Percentiles rank a stretch among this genome's conserved stretches.
These are phyloP conservation scores for Phytophthora niederhauseri DNA, from an alignment of 352 stramenopile species.

Conservation along the genomic window DNA sequence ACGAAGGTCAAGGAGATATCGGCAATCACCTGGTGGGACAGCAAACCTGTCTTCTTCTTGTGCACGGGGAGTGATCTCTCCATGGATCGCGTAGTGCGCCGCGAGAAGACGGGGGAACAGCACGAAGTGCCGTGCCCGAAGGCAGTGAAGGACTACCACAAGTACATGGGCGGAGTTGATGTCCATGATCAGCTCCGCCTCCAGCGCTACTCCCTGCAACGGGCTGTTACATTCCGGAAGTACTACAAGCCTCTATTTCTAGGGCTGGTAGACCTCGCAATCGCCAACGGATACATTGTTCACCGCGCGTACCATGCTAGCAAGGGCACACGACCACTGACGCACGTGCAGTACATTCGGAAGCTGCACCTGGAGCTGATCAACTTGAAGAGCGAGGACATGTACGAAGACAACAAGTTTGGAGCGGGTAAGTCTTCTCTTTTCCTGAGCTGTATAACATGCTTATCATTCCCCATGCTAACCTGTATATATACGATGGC, in stretches of 20 bases:
- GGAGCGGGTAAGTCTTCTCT: background rate
- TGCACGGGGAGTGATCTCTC: constrained; percentile 4
- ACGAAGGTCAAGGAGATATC: background rate
- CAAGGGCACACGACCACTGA: constrained; percentile 1
- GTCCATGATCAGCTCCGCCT: constrained; percentile 5
- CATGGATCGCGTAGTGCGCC: background rate
- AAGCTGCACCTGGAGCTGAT: constrained; percentile 7
- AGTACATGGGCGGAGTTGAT: background rate
- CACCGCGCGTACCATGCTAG: background rate
- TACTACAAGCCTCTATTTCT: constrained; percentile 17
- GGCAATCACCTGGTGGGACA: constrained; percentile 6
- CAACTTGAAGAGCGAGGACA: background rate
- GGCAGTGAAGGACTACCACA: constrained; percentile 11
- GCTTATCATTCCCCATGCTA: background rate
- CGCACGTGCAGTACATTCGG: constrained; percentile 7
- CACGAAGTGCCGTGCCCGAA: constrained; percentile 7
- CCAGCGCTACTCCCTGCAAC: constrained; percentile 8
- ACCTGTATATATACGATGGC: background rate
- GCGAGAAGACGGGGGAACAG: constrained; percentile 6
- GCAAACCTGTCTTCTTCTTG: constrained; percentile 5
- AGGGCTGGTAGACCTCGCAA: constrained; percentile 8
- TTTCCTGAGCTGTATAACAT: background rate
- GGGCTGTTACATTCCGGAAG: constrained; percentile 6
- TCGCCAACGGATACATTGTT: constrained; percentile 11
- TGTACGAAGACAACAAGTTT: constrained; percentile 8